Evolutionary conservation across 78 protist species (phyloP).

Genomic region (Kipferlia bialata): DNA sequence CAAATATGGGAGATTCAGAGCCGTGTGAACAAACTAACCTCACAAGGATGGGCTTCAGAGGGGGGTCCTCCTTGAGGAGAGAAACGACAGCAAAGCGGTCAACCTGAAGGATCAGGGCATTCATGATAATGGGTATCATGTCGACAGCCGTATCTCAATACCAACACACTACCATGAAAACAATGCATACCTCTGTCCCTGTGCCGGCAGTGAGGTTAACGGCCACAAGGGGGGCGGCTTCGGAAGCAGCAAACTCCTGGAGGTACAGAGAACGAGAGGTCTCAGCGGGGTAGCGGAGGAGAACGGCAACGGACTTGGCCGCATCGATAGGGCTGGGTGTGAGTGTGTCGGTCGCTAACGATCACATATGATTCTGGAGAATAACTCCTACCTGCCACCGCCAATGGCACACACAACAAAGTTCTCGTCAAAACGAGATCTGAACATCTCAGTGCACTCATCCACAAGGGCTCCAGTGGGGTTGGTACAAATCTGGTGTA

Average conservation of each 20-base stretch:
- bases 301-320: conserved; percentile 13
- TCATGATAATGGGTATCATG: too few species aligned
- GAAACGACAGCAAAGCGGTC: conserved; percentile 19
- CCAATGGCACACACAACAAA: conserved; percentile 2
- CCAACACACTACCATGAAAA: too few species aligned
- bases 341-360: too few species aligned
- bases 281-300: neutral
- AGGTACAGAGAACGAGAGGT: neutral
- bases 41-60: conserved; percentile 12
- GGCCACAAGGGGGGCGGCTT: conserved; percentile 8
- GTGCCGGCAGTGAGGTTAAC: conserved; percentile 21
- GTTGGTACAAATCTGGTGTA: too few species aligned
- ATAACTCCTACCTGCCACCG: too few species aligned
- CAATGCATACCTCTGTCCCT: conserved; percentile 23
- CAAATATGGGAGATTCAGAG: too few species aligned
- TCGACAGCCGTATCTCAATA: too few species aligned
- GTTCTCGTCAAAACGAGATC: neutral
- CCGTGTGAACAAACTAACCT: too few species aligned
- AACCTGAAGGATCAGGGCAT: too few species aligned
- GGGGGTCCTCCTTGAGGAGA: neutral
- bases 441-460: neutral
- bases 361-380: too few species aligned
- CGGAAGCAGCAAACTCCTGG: neutral
- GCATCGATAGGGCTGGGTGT: conserved; percentile 20
- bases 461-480: neutral